Evolutionary conservation across 768 basidiomycete species (phyloP), one percentile per base, ranked within the genome.

Genomic region (Kwoniella sp.): DNA sequence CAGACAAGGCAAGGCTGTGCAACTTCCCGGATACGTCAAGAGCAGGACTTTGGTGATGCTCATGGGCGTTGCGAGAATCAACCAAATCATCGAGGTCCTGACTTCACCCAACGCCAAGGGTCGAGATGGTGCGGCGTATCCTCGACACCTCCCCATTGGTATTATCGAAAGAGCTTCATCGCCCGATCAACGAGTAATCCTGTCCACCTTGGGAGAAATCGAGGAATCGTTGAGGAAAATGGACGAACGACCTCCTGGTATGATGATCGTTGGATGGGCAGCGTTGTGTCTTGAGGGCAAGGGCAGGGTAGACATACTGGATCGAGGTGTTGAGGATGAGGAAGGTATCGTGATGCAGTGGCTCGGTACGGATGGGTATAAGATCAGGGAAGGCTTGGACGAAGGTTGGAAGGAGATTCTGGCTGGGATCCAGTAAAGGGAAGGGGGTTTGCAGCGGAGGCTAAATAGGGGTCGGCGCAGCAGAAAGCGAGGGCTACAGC

Each of bases 261-360:
- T 99, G 90, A 89, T 98, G 77, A 84, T 97, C 29, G 84, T 99
- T 69, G 96, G 96, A 1, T 99, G 94, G 94, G 85, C 88, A 1
- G 89, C 90, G 10, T 77, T 92, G 66, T 87, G 89, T 40, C 80
- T 98, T 49, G 88, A 89, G 79, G 87, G 85, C 0, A 59, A 74
- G 58, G 91, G 92, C 0, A 87, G 92, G 68, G 83, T 89, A 24
- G 82, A 82, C 10, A 85, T 94, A 2, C 81, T 96, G 52, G 88
- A 90, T 64, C 85, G 86, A 4, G 83, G 79, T 4, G 84, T 79
- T 0, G 83, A 81, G 30, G 60, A 65, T 24, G 71, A 80, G 37
- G 29, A 50, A 57, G 76, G 80, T 54, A 83, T 88, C 22, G 78
- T 90, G 24, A 66, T 55, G 30, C 79, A 69, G 61, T 92, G 90